Evolutionary conservation across 495 filamentous ascomycete genomes (phyloP), one percentile per base, ranked within the genome.

Genomic region (Margaritispora aquatica): DNA sequence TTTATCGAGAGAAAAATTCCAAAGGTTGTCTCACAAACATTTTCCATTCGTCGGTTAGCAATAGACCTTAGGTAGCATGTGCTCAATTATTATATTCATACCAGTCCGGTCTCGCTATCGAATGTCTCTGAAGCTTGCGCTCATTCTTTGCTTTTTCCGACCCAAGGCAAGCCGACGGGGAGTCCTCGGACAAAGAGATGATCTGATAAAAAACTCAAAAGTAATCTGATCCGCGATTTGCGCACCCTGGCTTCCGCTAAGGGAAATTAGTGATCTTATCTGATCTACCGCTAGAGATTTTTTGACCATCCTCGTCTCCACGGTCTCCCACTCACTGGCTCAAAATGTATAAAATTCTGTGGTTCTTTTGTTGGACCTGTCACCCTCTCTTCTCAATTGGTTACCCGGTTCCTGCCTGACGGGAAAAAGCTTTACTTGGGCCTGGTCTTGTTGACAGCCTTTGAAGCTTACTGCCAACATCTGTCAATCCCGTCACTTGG

Each of bases 181-280:
- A 10, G 11, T 44, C 38, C 38, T 44, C 38, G 38, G 38, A n/a
- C 19, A 3, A 34, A 34, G 10, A 44, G 38, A 44, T 44, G 57
- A 51, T 59, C 57, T 34, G 49, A 59, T 53, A 44, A 24, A 24
- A 24, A 52, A 10, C n/a, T n/a, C n/a, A n/a, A 48, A 22, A 52
- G 57, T 59, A 59, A 59, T 59, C 57, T 38, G 57, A 59, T 59
- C 57, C 38, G 38, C 38, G 38, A n/a, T n/a, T 44, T 17, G 38
- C 38, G 57, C 57, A 47, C 47, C 44, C 38, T 44, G 3, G 29
- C 29, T 7, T 15, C 5, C 29, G 29, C 29, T 34, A 34, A 34
- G 29, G 15, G 10, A 21, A 26, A 57, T 24, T 1, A 24, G 34
- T 19, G 23, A 52, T 59, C 57, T 59, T 59, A 51, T 59, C 57